phyloP scores from a whole-genome alignment of 2,329 filamentous ascomycete species.

The Colletotrichum filicis region DNA sequence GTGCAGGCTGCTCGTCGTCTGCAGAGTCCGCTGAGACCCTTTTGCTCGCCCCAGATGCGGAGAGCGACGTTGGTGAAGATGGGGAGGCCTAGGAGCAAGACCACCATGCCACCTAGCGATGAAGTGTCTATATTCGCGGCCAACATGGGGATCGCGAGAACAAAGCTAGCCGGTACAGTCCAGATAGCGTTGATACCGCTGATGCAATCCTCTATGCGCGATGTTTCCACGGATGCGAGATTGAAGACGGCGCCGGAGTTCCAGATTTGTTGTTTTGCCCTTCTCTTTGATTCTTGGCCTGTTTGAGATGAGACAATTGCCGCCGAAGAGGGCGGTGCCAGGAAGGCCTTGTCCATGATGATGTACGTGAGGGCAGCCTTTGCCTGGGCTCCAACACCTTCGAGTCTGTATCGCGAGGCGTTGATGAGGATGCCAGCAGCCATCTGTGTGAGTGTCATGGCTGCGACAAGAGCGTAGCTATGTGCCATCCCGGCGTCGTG shows the following conservation, averaged over 20 bases:
- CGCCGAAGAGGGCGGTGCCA: background rate
- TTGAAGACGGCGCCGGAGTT: background rate
- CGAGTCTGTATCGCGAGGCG: background rate
- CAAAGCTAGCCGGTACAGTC: background rate
- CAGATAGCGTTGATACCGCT: conserved; percentile 1
- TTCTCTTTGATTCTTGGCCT: background rate
- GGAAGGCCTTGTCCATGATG: conserved; percentile 2
- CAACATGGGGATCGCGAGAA: background rate
- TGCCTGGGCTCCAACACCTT: background rate
- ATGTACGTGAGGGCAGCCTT: conserved; percentile 1
- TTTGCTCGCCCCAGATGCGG: conserved; percentile 2
- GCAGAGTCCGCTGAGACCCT: conserved; percentile 2
- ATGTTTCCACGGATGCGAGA: background rate
- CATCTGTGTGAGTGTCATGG: conserved; percentile 8
- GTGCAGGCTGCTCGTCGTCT: background rate
- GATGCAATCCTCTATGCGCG: background rate
- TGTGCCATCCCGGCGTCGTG: background rate
- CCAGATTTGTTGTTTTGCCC: background rate
- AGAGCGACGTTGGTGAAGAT: background rate
- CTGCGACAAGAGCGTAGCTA: background rate
- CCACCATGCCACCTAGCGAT: background rate
- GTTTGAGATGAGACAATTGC: background rate
- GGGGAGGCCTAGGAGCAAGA: background rate
- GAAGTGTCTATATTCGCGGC: background rate
- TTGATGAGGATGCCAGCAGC: conserved; percentile 5